Conservation (phyloP, 495 filamentous ascomycete species). For the Xylaria nigripes region DNA sequence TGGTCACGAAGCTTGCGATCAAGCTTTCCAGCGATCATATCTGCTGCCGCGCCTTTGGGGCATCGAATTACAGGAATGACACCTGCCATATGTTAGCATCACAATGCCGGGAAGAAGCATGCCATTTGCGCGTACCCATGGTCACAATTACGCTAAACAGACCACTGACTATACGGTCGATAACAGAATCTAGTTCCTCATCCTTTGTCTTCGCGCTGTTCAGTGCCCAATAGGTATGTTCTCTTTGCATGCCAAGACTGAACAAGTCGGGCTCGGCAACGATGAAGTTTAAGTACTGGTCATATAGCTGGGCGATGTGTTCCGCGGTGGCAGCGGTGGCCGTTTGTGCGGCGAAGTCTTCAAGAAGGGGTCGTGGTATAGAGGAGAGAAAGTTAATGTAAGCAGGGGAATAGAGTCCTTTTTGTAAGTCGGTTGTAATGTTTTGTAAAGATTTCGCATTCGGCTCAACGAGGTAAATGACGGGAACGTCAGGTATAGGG, state of each 20-base stretch:
- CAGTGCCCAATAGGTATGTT: constrained; percentile 77
- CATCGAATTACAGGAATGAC: constrained; percentile 91
- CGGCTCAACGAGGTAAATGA: constrained; percentile 91
- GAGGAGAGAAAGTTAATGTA: constrained; percentile 97
- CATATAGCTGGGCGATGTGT: constrained; percentile 83
- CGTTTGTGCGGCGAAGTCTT: constrained; percentile 89
- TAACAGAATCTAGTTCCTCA: constrained; percentile 73
- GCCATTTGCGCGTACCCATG: constrained; percentile 57
- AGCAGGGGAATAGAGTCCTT: constrained; percentile 82
- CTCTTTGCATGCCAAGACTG: constrained; percentile 83
- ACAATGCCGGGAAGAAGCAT: not conserved
- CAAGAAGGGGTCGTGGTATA: constrained; percentile 82
- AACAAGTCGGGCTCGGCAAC: constrained; percentile 95
- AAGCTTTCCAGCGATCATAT: constrained; percentile 87
- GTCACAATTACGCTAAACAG: constrained; percentile 95
- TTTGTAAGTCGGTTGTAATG: constrained; percentile 82
- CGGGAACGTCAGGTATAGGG: constrained; percentile 92
- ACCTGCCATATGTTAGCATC: constrained; percentile 37
- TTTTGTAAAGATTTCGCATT: constrained; percentile 67
- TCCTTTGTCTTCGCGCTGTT: constrained; percentile 90
- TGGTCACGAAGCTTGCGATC: constrained; percentile 95
- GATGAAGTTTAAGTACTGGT: constrained; percentile 97
- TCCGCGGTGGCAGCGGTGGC: constrained; percentile 77
- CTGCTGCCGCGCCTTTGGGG: constrained; percentile 84
- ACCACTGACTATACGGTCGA: constrained; percentile 88